A percentile compares a stretch with the other conserved stretches of the same genome.
phyloP scores from a whole-genome alignment of 2,329 filamentous ascomycete species.

The Stemphylium lycopersici region DNA sequence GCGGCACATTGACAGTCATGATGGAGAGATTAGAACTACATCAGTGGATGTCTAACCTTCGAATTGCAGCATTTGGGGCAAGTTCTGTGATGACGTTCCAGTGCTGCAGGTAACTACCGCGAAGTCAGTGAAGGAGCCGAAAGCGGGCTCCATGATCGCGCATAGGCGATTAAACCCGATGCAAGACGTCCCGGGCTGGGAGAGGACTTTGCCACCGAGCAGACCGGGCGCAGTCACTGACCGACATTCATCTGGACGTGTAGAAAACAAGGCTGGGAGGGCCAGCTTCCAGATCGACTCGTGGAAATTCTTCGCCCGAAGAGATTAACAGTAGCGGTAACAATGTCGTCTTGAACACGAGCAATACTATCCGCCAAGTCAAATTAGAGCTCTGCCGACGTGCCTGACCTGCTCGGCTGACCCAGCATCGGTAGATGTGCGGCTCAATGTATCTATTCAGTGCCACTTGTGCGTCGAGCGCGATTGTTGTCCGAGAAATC shows the following conservation, averaged over 20 bases:
- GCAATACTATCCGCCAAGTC: conserved; percentile 3
- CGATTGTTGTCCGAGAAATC: not conserved
- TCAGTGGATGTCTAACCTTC: not conserved
- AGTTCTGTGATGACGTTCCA: not conserved
- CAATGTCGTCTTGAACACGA: not conserved
- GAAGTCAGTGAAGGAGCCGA: not conserved
- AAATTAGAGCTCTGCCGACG: not conserved
- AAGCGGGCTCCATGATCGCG: not conserved
- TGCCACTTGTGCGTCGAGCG: not conserved
- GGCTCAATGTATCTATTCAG: not conserved
- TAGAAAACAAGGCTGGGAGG: not conserved
- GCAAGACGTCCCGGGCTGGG: not conserved
- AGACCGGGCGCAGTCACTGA: not conserved
- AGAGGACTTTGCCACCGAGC: not conserved
- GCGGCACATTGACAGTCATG: conserved; percentile 2
- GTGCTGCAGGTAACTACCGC: not conserved
- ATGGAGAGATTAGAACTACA: not conserved
- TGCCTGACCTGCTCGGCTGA: not conserved
- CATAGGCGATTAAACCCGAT: not conserved
- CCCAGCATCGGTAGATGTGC: not conserved
- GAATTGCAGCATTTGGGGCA: not conserved
- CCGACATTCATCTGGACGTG: not conserved
- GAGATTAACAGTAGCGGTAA: conserved; percentile 1
- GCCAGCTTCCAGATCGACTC: conserved; percentile 2
- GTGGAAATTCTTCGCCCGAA: conserved; percentile 8